Conservation (phyloP, 1,284 basidiomycete genomes). For the Singerocomus inundabilis region DNA sequence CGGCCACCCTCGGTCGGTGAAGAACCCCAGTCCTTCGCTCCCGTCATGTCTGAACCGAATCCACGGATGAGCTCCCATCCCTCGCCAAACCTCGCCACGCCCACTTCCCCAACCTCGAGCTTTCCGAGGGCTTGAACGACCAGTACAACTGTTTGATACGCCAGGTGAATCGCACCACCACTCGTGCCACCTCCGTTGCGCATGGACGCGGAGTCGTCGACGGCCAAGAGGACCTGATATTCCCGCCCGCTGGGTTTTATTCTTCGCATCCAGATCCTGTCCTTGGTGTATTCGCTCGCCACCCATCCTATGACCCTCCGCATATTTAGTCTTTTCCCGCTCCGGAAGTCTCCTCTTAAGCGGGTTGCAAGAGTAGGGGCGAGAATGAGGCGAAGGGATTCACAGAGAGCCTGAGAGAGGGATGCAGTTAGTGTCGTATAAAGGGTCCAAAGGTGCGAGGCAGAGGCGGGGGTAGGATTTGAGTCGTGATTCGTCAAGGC, state of each 20-base stretch:
- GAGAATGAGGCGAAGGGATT: constrained; percentile 95
- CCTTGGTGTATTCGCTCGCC: constrained; percentile 98
- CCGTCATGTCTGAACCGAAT: constrained; percentile 65
- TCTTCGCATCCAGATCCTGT: constrained; percentile 98
- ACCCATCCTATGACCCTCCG: constrained; percentile 99
- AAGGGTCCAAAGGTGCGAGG: constrained; percentile 78
- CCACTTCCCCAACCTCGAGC: constrained; percentile 94
- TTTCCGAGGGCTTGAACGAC: constrained; percentile 89
- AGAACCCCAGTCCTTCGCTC: constrained; percentile 29
- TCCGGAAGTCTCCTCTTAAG: constrained; percentile 96
- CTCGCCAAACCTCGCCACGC: constrained; percentile 90
- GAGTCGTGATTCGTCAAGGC: constrained; percentile 50
- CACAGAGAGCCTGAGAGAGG: constrained; percentile 89
- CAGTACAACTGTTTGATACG: constrained; percentile 91
- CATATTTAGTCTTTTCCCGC: constrained; percentile 98
- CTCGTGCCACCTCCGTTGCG: constrained; percentile 86
- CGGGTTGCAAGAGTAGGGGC: constrained; percentile 95
- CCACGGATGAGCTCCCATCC: constrained; percentile 86
- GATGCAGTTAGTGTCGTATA: constrained; percentile 92
- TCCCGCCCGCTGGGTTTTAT: constrained; percentile 93
- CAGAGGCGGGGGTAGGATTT: constrained; percentile 39
- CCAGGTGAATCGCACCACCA: constrained; percentile 89
- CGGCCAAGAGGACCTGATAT: constrained; percentile 92
- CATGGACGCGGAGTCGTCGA: constrained; percentile 98
- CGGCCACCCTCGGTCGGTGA: constrained; percentile 31